Percentiles rank a stretch among this genome's conserved stretches.
Evolutionary conservation across 768 basidiomycete species (phyloP).

Genomic region (Gyrodon lividus): DNA sequence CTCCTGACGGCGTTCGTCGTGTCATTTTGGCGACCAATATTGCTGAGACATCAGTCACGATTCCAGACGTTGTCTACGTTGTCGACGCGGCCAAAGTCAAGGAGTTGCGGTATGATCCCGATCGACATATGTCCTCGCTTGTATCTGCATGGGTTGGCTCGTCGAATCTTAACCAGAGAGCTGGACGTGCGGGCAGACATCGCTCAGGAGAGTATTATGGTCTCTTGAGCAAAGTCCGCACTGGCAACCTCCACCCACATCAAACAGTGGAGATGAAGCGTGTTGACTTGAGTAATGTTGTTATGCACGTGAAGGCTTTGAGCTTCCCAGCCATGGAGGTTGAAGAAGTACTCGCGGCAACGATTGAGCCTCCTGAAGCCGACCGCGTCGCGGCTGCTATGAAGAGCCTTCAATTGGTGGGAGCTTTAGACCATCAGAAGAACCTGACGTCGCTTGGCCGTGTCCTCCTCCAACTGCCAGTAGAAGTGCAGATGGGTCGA

Average conservation of each 20-base stretch:
- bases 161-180: slow-evolving; percentile 88
- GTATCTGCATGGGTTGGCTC: slow-evolving; percentile 90
- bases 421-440: slow-evolving; percentile 75
- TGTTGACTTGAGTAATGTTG: slow-evolving; percentile 83
- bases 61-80: slow-evolving; percentile 93
- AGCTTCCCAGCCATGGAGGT: slow-evolving; percentile 84
- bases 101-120: slow-evolving; percentile 86
- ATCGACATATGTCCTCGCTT: slow-evolving; percentile 83
- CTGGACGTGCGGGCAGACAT: slow-evolving; percentile 90
- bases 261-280: slow-evolving; percentile 96
- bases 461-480: slow-evolving; percentile 84
- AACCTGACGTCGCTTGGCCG: slow-evolving; percentile 84
- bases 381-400: slow-evolving; percentile 79
- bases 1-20: slow-evolving; percentile 72
- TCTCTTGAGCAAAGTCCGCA: slow-evolving; percentile 64
- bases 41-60: slow-evolving; percentile 93
- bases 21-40: slow-evolving; percentile 94
- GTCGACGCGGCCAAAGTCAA: slow-evolving; percentile 89
- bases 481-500: slow-evolving; percentile 88
- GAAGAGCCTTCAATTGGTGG: slow-evolving; percentile 76
- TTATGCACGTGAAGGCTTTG: slow-evolving; percentile 95
- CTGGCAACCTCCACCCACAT: slow-evolving; percentile 64
- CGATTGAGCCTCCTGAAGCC: slow-evolving; percentile 86
- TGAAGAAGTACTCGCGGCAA: slow-evolving; percentile 79
- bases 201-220: slow-evolving; percentile 90